These are phyloP conservation scores for Diplodia mutila DNA, from an alignment of 2,329 filamentous ascomycete genomes.

Conservation along the genomic window DNA sequence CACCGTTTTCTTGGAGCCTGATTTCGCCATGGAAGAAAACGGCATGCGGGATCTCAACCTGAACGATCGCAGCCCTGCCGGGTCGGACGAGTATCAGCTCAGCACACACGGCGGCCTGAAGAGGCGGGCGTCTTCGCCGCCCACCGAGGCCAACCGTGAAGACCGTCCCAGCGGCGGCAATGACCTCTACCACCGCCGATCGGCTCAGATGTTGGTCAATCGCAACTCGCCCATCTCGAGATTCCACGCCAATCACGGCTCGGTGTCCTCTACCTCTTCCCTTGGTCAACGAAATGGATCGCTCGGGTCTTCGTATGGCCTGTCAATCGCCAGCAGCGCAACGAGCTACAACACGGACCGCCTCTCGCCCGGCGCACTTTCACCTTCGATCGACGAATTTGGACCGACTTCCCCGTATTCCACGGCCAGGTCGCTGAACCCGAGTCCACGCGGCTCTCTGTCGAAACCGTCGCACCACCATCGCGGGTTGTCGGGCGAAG, in stretches of 20 bases:
- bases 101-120: conserved; percentile 61
- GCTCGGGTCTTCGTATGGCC: conserved; percentile 62
- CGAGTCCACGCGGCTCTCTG: conserved; percentile 47
- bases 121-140: conserved; percentile 66
- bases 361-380: conserved; percentile 63
- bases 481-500: conserved; percentile 44
- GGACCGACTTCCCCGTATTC: conserved; percentile 59
- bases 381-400: conserved; percentile 60
- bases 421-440: conserved; percentile 51
- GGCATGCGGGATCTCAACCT: conserved; percentile 57
- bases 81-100: conserved; percentile 48
- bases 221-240: conserved; percentile 58
- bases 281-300: conserved; percentile 64
- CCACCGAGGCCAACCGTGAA: conserved; percentile 57
- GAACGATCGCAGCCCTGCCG: conserved; percentile 55
- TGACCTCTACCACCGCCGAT: conserved; percentile 59
- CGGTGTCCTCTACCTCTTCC: conserved; percentile 67
- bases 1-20: conserved; percentile 55
- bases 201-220: conserved; percentile 59
- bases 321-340: conserved; percentile 67
- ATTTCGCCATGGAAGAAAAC: conserved; percentile 59
- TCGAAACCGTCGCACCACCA: conserved; percentile 45
- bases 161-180: conserved; percentile 49
- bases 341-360: conserved; percentile 66
- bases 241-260: conserved; percentile 62